Conservation (phyloP, 495 filamentous ascomycete species). For the Penicillium soppii region DNA sequence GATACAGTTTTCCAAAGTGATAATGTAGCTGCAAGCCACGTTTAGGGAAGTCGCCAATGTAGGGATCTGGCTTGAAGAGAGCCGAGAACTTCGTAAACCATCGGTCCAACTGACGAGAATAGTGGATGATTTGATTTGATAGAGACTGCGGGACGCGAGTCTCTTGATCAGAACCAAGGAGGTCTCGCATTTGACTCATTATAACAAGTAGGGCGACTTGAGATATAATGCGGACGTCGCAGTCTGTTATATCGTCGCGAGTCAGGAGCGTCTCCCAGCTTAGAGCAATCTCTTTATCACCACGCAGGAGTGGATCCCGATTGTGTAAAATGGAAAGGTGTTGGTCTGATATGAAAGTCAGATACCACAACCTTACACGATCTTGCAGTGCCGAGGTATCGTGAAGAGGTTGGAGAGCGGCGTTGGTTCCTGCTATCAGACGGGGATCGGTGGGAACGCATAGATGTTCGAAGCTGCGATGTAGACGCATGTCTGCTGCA, state of each 20-base stretch:
- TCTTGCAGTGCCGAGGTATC: slow-evolving; percentile 25
- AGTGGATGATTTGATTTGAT: slow-evolving; percentile 32
- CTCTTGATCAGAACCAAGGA: slow-evolving; percentile 35
- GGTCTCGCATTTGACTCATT: slow-evolving; percentile 38
- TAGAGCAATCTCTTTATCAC: slow-evolving; percentile 33
- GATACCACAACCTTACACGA: slow-evolving; percentile 41
- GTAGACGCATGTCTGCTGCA: slow-evolving; percentile 41
- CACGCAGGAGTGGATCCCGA: slow-evolving; percentile 40
- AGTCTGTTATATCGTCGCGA: slow-evolving; percentile 30
- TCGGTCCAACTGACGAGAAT: slow-evolving; percentile 39
- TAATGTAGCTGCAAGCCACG: slow-evolving; percentile 43
- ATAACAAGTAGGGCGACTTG: slow-evolving; percentile 40
- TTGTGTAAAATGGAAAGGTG: slow-evolving; percentile 46
- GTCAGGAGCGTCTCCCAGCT: slow-evolving; percentile 35
- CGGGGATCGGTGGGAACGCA: slow-evolving; percentile 12
- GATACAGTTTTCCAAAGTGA: slow-evolving; percentile 46
- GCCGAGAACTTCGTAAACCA: slow-evolving; percentile 37
- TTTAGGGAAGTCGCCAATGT: slow-evolving; percentile 43
- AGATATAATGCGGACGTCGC: slow-evolving; percentile 35
- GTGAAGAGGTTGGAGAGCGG: neutral
- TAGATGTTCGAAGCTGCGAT: slow-evolving; percentile 28
- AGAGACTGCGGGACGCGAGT: slow-evolving; percentile 31
- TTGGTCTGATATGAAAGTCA: slow-evolving; percentile 47
- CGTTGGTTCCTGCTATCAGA: neutral
- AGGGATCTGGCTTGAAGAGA: slow-evolving; percentile 27